A percentile compares a stretch with the other conserved stretches of the same genome.
These are phyloP conservation scores for Parastagonospora nodorum DNA, from an alignment of 2,329 filamentous ascomycete genomes.

Conservation along the genomic window DNA sequence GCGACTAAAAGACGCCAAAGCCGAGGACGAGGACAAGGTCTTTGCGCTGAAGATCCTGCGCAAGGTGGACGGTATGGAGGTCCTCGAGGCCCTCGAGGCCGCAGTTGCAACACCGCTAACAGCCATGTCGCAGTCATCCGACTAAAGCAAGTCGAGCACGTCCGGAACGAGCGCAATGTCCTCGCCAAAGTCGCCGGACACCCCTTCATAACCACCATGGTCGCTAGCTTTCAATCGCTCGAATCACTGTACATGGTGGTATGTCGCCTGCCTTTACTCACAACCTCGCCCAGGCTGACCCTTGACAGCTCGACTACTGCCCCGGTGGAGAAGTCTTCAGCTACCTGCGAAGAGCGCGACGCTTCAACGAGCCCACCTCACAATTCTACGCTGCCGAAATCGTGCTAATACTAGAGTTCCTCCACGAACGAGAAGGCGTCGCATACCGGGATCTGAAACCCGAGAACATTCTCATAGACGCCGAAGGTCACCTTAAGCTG, in stretches of 20 bases:
- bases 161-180: slow-evolving; percentile 80
- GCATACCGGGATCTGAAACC: slow-evolving; percentile 84
- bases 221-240: slow-evolving; percentile 78
- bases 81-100: not conserved
- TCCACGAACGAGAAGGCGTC: slow-evolving; percentile 79
- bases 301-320: slow-evolving; percentile 70
- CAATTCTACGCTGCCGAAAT: slow-evolving; percentile 87
- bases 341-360: slow-evolving; percentile 75
- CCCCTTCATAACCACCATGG: slow-evolving; percentile 80
- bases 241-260: slow-evolving; percentile 80
- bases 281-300: slow-evolving; percentile 18
- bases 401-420: slow-evolving; percentile 77
- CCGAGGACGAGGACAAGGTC: slow-evolving; percentile 66
- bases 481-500: slow-evolving; percentile 77
- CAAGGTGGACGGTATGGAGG: slow-evolving; percentile 56
- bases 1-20: slow-evolving; percentile 60
- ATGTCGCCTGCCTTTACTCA: slow-evolving; percentile 24
- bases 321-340: slow-evolving; percentile 85
- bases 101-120: slow-evolving; percentile 22
- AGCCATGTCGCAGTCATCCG: slow-evolving; percentile 64
- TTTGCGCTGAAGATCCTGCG: slow-evolving; percentile 82
- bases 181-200: slow-evolving; percentile 78
- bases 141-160: slow-evolving; percentile 85
- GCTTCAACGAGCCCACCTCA: slow-evolving; percentile 78
- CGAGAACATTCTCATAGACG: slow-evolving; percentile 80